Evolutionary conservation across 1,284 basidiomycete species (phyloP).

Genomic region (Ceratobasidium sp.): DNA sequence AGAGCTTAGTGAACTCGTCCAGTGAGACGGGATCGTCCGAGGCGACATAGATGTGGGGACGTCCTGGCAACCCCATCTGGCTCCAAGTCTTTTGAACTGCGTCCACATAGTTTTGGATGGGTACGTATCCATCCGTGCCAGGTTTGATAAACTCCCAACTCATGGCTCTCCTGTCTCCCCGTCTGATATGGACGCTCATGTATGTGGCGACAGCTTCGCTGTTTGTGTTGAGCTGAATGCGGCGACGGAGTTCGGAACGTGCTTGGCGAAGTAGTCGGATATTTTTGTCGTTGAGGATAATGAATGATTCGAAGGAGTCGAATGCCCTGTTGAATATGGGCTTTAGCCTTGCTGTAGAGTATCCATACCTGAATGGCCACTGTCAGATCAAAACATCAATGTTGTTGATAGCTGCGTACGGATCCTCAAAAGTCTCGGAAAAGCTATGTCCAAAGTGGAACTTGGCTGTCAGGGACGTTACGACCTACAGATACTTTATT

Average conservation of each 20-base stretch:
- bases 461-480: constrained; percentile 66
- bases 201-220: constrained; percentile 51
- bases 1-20: constrained; percentile 54
- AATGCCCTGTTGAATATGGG: constrained; percentile 59
- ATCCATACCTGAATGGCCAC: constrained; percentile 56
- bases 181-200: constrained; percentile 63
- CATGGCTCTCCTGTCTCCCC: constrained; percentile 60
- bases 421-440: constrained; percentile 62
- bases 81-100: constrained; percentile 56
- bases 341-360: constrained; percentile 60
- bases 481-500: constrained; percentile 54
- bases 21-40: constrained; percentile 61
- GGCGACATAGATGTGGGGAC: constrained; percentile 60
- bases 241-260: constrained; percentile 56
- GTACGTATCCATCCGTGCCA: constrained; percentile 54
- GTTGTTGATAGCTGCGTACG: constrained; percentile 55
- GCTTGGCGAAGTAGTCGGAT: constrained; percentile 58
- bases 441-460: constrained; percentile 66
- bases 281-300: constrained; percentile 60
- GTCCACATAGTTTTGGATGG: constrained; percentile 57
- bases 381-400: not conserved
- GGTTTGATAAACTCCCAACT: constrained; percentile 55
- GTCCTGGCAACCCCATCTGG: constrained; percentile 43
- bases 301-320: constrained; percentile 58
- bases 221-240: constrained; percentile 44